Evolutionary conservation across 2,329 filamentous ascomycete species (phyloP), one percentile per base, ranked within the genome.

Genomic region (Colletotrichum abscissum): DNA sequence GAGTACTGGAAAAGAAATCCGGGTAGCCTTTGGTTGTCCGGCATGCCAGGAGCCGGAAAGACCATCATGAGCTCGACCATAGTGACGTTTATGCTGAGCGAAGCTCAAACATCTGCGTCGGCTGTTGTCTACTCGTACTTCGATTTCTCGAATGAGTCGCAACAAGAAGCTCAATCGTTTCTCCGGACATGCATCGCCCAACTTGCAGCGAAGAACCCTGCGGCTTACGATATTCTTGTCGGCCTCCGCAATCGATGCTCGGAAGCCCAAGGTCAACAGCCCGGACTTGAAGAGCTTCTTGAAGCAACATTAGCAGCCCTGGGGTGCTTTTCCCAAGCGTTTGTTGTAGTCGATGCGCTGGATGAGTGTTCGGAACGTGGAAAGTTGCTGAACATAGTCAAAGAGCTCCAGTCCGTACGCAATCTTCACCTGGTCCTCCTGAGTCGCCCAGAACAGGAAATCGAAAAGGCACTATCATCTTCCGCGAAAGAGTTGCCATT

Each of bases 51-150:
- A 26, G 11, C n/a, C 12, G 52, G 22, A 14, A 55, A 55, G 11
- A 14, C 52, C 5, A 28, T 55, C 5, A 55, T 55, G 12, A 55
- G 52, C 24, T 55, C 52, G 3, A 55, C 52, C 2, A 24, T 24
- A 24, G 52, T 55, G 22, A 24, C 52, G 0, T 26, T 0, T 6
- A 0, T 55, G 52, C 24, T 55, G 0, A 55, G 5, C 5, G n/a
- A 55, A 14, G 5, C 11, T 2, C 9, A 14, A 26, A 26, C n/a
- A 12, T 16, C 52, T 9, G 5, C 22, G 3, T 12, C 14, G 0
- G 52, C 24, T 14, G 52, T 26, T 16, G 11, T 55, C 4, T 55
- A 26, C 52, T 55, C 24, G 14, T n/a, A 55, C 52, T 55, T 55
- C 7, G n/a, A 55, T 6, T 55, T 55, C 52, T 26, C 11, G 0